Percentiles rank a stretch among this genome's conserved stretches.
These are phyloP conservation scores for Strobilomyces dryophilus DNA, from an alignment of 768 basidiomycete genomes.

Conservation along the genomic window DNA sequence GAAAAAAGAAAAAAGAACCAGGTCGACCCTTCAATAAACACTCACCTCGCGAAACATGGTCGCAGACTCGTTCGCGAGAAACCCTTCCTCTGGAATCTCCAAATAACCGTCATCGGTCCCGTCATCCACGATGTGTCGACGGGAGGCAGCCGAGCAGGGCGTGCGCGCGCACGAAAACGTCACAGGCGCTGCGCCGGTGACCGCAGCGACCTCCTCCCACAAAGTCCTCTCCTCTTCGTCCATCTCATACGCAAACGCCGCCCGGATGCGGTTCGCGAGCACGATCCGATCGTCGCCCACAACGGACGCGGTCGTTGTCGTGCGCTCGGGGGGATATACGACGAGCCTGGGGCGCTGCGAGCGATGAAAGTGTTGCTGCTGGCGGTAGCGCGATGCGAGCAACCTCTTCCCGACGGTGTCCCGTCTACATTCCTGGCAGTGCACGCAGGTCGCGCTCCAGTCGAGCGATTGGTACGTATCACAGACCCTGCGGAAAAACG, in stretches of 20 bases:
- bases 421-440: constrained; percentile 28
- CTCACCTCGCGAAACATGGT: constrained; percentile 19
- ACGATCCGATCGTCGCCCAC: constrained; percentile 5
- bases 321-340: background rate
- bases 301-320: background rate
- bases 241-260: constrained; percentile 17
- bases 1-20: background rate
- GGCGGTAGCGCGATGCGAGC: constrained; percentile 18
- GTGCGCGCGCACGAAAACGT: constrained; percentile 16
- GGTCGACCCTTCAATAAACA: constrained; percentile 10
- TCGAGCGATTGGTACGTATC: constrained; percentile 21
- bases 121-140: background rate
- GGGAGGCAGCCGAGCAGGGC: constrained; percentile 6
- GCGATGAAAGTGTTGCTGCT: constrained; percentile 7
- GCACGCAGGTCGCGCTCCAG: constrained; percentile 19
- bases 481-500: constrained; percentile 17
- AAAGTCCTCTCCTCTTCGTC: constrained; percentile 27
- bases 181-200: constrained; percentile 12
- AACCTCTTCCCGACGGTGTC: constrained; percentile 26
- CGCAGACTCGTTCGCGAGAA: constrained; percentile 18
- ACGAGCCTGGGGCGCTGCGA: constrained; percentile 5
- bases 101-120: constrained; percentile 5
- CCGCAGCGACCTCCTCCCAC: constrained; percentile 28
- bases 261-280: constrained; percentile 8
- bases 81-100: constrained; percentile 15